Evolutionary conservation across 2,329 filamentous ascomycete genomes (phyloP), one percentile per base, ranked within the genome.

Genomic region (Stagonosporopsis chrysanthemi): DNA sequence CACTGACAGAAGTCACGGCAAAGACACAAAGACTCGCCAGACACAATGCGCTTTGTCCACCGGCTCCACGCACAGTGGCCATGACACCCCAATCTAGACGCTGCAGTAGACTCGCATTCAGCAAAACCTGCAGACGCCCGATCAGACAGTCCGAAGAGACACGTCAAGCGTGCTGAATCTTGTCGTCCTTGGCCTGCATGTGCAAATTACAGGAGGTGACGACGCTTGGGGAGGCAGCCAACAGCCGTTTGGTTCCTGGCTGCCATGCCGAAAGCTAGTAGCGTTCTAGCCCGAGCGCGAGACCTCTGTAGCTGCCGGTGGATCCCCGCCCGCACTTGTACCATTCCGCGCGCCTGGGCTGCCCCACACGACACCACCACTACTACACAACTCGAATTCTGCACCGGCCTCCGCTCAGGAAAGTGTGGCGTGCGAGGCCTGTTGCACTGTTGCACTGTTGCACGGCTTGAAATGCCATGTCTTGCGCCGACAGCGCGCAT

Each of bases 121-220:
- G 54, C 54, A 41, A 57, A 28, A 52, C 54, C 54, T 57, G 49
- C 54, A 57, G 48, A 35, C 38, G 54, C 54, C 43, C 38, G 33
- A 47, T 38, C 43, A 48, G 44, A 52, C 6, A 45, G 38, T 40
- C 39, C 11, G 22, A 14, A 35, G 19, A 44, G 43, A 36, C 48
- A 48, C 39, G 38, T 48, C 48, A 47, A 46, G 39, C 14, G 19
- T 47, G 48, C 44, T 48, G 43, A 48, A 23, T 48, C 43, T 57
- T 52, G 48, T 52, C 48, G 38, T 52, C 22, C 54, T 57, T 57
- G 54, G 54, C 54, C 26, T 15, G 54, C 54, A 52, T 52, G 22
- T 48, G 48, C 48, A 57, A 57, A 57, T 57, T 57, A 52, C 54
- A 57, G 54, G 54, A 52, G 31, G 54, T 57, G 54, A 52, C 54